These are phyloP conservation scores for Calonectria multiphialidica DNA, from an alignment of 2,329 filamentous ascomycete species.

Conservation along the genomic window DNA sequence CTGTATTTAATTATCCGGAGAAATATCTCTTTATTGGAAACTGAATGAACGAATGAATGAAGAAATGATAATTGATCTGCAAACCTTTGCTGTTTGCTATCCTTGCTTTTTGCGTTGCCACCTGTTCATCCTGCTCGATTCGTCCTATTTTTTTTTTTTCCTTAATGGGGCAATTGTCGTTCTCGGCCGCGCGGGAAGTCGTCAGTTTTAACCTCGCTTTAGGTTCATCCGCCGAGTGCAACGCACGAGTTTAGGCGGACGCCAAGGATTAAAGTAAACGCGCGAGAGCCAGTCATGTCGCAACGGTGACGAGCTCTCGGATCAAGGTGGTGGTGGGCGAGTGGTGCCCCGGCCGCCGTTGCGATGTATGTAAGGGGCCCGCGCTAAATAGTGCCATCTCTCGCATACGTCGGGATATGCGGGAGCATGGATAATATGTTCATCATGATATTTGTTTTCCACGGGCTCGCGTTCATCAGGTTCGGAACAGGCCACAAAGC, in stretches of 20 bases:
- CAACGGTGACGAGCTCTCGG: background rate
- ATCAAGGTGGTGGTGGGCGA: background rate
- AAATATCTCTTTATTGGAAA: background rate
- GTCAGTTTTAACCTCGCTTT: background rate
- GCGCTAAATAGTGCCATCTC: background rate
- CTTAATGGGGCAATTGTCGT: background rate
- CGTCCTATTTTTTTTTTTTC: no score
- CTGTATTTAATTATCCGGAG: background rate
- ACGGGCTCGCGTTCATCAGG: background rate
- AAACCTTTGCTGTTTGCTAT: no score
- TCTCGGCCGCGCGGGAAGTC: background rate
- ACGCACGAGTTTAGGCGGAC: background rate
- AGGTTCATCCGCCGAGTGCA: background rate
- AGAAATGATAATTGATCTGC: background rate
- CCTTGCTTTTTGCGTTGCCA: background rate
- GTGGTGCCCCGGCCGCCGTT: no score
- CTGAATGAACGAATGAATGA: background rate
- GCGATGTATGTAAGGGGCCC: background rate
- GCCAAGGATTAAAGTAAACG: background rate
- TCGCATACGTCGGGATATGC: background rate
- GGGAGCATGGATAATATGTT: background rate
- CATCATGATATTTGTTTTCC: conserved; percentile 2
- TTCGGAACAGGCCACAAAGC: background rate
- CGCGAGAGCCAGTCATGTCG: background rate
- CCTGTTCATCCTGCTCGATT: background rate